Evolutionary conservation across 257 asterid species (phyloP), one percentile per base, ranked within the genome.

Genomic region (Primulina eburnea): DNA sequence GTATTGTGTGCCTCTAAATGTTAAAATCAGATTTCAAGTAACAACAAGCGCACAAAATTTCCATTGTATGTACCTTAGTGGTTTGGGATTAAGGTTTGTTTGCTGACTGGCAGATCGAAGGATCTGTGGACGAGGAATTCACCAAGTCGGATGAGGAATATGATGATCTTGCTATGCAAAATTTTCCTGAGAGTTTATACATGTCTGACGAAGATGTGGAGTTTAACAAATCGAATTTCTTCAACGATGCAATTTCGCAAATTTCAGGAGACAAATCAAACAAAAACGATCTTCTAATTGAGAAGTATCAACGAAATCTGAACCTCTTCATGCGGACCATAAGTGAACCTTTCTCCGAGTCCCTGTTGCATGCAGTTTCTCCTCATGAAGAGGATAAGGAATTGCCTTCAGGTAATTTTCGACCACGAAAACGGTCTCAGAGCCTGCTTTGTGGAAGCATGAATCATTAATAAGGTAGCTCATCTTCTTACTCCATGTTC

Each of bases 121-220:
- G 98, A 11, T 92, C 98, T 0, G 98, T 90, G 75, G 97, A 92
- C 14, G 98, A 92, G 77, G 95, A 75, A 68, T 92, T 84, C 21
- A 82, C 89, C 11, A 85, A 88, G 76, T 88, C 97, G 0, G 96
- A 92, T 3, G 98, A 92, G 75, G 97, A 92, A 76, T 92, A 88
- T 61, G 97, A 92, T 50, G 98, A 92, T 76, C 96, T 92, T 60
- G 97, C 96, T 24, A 82, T 90, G 86, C 80, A 79, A 73, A 92
- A 88, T 70, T 52, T 64, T 70, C 82, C 81, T 12, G 87, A 84
- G 24, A 71, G 68, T 24, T 88, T 88, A 40, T 83, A 87, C 79
- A 43, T 70, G 24, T 71, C 82, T 8, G 90, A 85, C 56, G 85
- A 83, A 1, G 92, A 87, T n/a, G 85, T 82, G 29, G 78, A 64